Conservation (phyloP, 345 rosid species). For the Acer saccharum region DNA sequence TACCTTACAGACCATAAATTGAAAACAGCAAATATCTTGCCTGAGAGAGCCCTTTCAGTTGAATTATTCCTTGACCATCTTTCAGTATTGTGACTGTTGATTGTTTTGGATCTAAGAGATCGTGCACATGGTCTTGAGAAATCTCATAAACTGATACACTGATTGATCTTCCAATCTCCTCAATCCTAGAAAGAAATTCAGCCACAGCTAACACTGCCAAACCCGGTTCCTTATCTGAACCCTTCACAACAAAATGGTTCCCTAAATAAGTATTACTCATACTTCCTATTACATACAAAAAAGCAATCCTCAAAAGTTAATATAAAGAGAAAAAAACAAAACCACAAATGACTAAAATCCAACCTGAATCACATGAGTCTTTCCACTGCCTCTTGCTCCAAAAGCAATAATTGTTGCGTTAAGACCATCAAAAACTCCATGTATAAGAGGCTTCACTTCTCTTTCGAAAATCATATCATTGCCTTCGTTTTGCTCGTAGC, state of each 20-base stretch:
- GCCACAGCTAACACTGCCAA: conserved; percentile 44
- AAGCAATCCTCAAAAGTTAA: not conserved
- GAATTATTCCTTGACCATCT: conserved; percentile 59
- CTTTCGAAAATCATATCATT: conserved; percentile 37
- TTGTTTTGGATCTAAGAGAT: conserved; percentile 50
- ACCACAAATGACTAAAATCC: not conserved
- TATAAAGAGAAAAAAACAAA: not conserved
- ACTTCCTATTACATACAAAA: not conserved
- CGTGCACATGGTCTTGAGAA: conserved; percentile 52
- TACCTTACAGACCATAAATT: not conserved
- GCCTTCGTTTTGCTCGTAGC: conserved; percentile 50
- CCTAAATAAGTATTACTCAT: not conserved
- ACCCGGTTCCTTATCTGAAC: conserved; percentile 55
- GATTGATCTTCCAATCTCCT: conserved; percentile 36
- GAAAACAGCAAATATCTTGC: conserved; percentile 34
- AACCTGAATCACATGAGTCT: conserved; percentile 65
- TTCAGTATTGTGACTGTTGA: conserved; percentile 41
- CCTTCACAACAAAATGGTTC: conserved; percentile 40
- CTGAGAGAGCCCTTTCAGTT: conserved; percentile 80
- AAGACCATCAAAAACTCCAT: conserved; percentile 54
- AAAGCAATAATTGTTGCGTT: conserved; percentile 61
- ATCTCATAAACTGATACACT: conserved; percentile 55
- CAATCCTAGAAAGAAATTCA: conserved; percentile 50
- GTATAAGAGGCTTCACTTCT: conserved; percentile 59
- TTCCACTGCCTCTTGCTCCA: conserved; percentile 76